Conservation (phyloP, 768 basidiomycete genomes). For the Cubamyces sp. region DNA sequence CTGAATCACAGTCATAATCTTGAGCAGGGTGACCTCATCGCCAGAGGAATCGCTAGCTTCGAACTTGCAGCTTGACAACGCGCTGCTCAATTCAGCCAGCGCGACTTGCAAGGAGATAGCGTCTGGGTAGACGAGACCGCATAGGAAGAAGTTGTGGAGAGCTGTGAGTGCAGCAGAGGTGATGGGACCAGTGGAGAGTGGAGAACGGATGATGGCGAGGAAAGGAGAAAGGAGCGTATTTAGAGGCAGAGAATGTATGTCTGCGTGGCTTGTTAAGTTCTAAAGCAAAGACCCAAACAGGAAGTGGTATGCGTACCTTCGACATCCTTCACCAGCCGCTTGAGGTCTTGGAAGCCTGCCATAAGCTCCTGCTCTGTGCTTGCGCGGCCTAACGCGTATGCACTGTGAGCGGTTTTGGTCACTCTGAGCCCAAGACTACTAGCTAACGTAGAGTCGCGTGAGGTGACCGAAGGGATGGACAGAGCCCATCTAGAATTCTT, state of each 20-base stretch:
- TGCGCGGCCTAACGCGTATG: slow-evolving; percentile 50
- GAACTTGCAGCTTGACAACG: slow-evolving; percentile 96
- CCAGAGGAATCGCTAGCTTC: slow-evolving; percentile 97
- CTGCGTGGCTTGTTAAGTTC: slow-evolving; percentile 40
- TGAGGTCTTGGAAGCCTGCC: slow-evolving; percentile 86
- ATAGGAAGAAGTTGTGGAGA: slow-evolving; percentile 86
- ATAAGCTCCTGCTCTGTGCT: slow-evolving; percentile 85
- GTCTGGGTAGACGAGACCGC: slow-evolving; percentile 64
- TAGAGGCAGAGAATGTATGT: slow-evolving; percentile 60
- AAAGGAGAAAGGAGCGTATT: slow-evolving; percentile 80
- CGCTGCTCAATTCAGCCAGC: slow-evolving; percentile 81
- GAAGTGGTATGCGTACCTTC: slow-evolving; percentile 50
- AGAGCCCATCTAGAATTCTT: slow-evolving; percentile 98
- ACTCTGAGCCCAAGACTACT: slow-evolving; percentile 76
- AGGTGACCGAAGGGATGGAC: slow-evolving; percentile 58
- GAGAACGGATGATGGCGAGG: slow-evolving; percentile 90
- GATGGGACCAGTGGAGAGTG: slow-evolving; percentile 94
- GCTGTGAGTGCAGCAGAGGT: slow-evolving; percentile 92
- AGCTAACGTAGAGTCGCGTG: slow-evolving; percentile 69
- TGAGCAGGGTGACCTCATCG: slow-evolving; percentile 93
- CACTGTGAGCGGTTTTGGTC: slow-evolving; percentile 49
- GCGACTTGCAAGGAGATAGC: slow-evolving; percentile 64
- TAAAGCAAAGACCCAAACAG: neutral
- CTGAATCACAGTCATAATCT: slow-evolving; percentile 88
- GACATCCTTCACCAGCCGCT: slow-evolving; percentile 69